Evolutionary conservation across 2,329 filamentous ascomycete genomes (phyloP), one percentile per base, ranked within the genome.

Genomic region (Aureobasidium sp.): DNA sequence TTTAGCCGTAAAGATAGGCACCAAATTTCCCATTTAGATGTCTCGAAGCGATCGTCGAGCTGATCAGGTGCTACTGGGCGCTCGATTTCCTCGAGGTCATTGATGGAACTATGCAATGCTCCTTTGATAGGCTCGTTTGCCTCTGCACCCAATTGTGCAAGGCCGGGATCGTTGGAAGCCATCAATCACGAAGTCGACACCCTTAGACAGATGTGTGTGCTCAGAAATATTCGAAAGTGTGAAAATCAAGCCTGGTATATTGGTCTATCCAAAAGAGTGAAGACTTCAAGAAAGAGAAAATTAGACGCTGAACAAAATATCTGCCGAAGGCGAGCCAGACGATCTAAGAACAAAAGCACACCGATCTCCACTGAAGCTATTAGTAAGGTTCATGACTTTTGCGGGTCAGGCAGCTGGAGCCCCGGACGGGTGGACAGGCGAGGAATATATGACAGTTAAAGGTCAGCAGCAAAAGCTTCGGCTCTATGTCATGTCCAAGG

Each of bases 11-110:
- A 12, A 5, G n/a, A 16, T 40, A 32, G 16, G n/a, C 34, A 53
- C 76, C 76, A 83, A 7, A 81, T 76, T 61, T 83, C 79, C 63
- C 63, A 69, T 54, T 67, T 71, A 2, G 74, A 71, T 1, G 79
- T 80, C 59, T 74, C 71, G 58, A 72, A 79, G 56, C 66, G 68
- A 25, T 73, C 70, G 54, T 80, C 77, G 59, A 79, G 77, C 59
- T 79, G 75, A 59, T 80, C 77, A 2, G 77, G 77, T 17, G 75
- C 75, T 16, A 75, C 65, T 4, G 72, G 73, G 30, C 65, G 68
- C 16, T 76, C 71, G 38, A 69, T 64, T 32, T 64, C 59, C 35
- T 61, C 58, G 4, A 63, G 39, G 22, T 57, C 59, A 19, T 62
- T 61, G 11, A 60, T 45, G 4, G 38, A 24, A 22, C 58, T 44